Evolutionary conservation across 2,329 filamentous ascomycete species (phyloP).

Genomic region (Fusarium ambrosium): DNA sequence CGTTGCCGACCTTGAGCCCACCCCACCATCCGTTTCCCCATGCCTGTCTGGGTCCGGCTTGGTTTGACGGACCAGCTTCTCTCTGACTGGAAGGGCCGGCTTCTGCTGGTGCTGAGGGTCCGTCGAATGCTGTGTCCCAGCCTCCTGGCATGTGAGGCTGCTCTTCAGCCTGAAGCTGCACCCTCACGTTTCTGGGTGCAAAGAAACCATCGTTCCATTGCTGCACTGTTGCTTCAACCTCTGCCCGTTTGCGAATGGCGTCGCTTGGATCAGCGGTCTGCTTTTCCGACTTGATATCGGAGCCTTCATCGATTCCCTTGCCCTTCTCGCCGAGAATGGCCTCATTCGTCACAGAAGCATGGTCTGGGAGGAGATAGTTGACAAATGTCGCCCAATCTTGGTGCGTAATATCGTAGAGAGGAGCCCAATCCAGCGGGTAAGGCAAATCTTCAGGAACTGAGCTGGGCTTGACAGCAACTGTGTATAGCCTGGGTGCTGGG

Average conservation of each 20-base stretch:
- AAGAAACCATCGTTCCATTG: slow-evolving; percentile 73
- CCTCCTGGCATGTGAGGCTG: slow-evolving; percentile 45
- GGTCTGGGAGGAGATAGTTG: slow-evolving; percentile 67
- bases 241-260: slow-evolving; percentile 43
- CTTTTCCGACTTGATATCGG: slow-evolving; percentile 42
- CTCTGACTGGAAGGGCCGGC: slow-evolving; percentile 27
- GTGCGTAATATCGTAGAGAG: slow-evolving; percentile 59
- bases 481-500: slow-evolving; percentile 49
- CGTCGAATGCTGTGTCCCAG: slow-evolving; percentile 44
- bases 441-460: slow-evolving; percentile 61
- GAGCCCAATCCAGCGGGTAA: slow-evolving; percentile 55
- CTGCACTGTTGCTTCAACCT: slow-evolving; percentile 57
- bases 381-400: slow-evolving; percentile 73
- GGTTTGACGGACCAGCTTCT: slow-evolving; percentile 18
- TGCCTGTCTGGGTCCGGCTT: background rate
- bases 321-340: slow-evolving; percentile 64
- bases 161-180: slow-evolving; percentile 51
- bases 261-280: slow-evolving; percentile 35
- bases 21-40: slow-evolving; percentile 39
- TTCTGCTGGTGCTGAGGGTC: slow-evolving; percentile 13
- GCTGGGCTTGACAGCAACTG: slow-evolving; percentile 51
- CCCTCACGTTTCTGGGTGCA: slow-evolving; percentile 60
- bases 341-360: slow-evolving; percentile 60
- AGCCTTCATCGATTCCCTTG: slow-evolving; percentile 54
- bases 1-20: slow-evolving; percentile 58